Evolutionary conservation across 1,284 basidiomycete species (phyloP), one percentile per base, ranked within the genome.

Genomic region (Limonomyces culmigenus): DNA sequence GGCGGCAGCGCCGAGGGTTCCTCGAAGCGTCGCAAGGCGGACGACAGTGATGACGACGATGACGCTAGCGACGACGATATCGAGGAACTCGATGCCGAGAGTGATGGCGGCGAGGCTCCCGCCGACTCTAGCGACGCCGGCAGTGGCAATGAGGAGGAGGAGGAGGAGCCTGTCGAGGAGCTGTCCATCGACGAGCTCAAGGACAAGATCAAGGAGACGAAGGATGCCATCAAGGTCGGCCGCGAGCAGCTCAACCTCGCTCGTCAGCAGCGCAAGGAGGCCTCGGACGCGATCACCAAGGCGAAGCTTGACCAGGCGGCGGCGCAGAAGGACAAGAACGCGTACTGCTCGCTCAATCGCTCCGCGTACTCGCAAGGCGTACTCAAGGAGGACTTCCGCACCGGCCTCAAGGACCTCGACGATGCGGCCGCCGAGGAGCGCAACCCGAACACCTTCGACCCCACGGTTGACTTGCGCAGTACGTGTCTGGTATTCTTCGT

Each of bases 351-450:
- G 0, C 41, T 62, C 36, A 70, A 66, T 47, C 60, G 71, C 4
- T 70, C 67, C 4, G 67, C 73, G 69, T 72, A 61, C 44, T 73
- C 70, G 23, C 56, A 59, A 14, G 65, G 65, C 34, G 63, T 68
- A 3, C 49, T 74, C 29, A 73, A 73, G 44, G 63, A 70, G 43
- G 70, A 74, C 42, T 74, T 74, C 50, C 55, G 71, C 32, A 48
- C 54, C 3, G 70, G 71, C 13, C 42, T 74, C 34, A 71, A 70
- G 44, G 69, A 73, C 30, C 50, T 73, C 3, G 68, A 73, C 47
- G 69, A 73, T 45, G 60, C 67, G 20, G 65, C 60, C 15, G 67
- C 67, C 3, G 68, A 72, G 47, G 54, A 67, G 44, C 55, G 63
- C n/a, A 62, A 74, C 45, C 70, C 71, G 1, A 58, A 59, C 16